Conservation (phyloP, 495 filamentous ascomycete genomes). For the Talaromyces stipitatus region DNA sequence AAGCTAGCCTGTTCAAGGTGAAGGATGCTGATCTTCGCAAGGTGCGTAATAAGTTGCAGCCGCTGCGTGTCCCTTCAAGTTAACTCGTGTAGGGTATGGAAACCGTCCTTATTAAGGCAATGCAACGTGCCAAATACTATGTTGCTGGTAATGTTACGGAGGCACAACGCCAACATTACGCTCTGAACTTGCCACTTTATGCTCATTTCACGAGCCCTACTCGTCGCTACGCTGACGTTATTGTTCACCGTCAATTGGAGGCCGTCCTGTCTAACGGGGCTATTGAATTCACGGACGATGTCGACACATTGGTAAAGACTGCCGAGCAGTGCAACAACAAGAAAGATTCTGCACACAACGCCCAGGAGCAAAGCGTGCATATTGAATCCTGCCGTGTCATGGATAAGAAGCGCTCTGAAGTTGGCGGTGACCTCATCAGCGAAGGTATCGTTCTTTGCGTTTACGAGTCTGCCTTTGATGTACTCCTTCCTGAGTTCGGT, state of each 20-base stretch:
- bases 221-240: conserved; percentile 86
- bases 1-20: conserved; percentile 88
- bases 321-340: conserved; percentile 96
- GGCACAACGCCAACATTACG: conserved; percentile 77
- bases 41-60: conserved; percentile 24
- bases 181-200: conserved; percentile 86
- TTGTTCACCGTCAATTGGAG: conserved; percentile 95
- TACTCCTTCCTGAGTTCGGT: conserved; percentile 95
- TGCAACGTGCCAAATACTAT: conserved; percentile 93
- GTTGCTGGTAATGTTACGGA: conserved; percentile 66
- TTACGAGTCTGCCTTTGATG: conserved; percentile 97
- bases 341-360: conserved; percentile 96
- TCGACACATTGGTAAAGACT: conserved; percentile 82
- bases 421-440: conserved; percentile 87
- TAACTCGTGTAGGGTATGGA: conserved; percentile 68
- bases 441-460: conserved; percentile 96
- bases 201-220: conserved; percentile 97
- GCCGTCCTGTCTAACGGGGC: conserved; percentile 73
- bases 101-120: conserved; percentile 84
- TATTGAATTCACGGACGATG: conserved; percentile 81
- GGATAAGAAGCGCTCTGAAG: conserved; percentile 77
- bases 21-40: conserved; percentile 82
- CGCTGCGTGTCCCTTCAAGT: neutral
- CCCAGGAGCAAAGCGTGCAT: conserved; percentile 97
- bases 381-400: conserved; percentile 94